A percentile compares a stretch with the other conserved stretches of the same genome.
phyloP scores from a whole-genome alignment of 1,139 yeast species.

The Kodamaea fungicola region DNA sequence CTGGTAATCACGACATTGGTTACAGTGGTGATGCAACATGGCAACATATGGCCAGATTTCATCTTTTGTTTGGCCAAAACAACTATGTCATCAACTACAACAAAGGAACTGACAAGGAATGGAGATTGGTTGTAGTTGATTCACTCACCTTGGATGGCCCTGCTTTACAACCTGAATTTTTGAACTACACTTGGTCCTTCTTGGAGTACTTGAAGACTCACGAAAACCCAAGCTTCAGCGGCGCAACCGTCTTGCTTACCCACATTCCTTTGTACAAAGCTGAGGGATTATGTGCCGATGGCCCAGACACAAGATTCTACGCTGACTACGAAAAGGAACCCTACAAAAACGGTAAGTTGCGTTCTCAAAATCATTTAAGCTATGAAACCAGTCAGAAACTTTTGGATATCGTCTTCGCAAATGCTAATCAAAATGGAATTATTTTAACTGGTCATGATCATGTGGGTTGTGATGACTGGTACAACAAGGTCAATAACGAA shows the following conservation, averaged over 20 bases:
- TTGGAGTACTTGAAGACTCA: slow-evolving; percentile 51
- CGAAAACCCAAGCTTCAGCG: slow-evolving; percentile 51
- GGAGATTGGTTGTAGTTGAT: slow-evolving; percentile 84
- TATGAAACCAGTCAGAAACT: slow-evolving; percentile 63
- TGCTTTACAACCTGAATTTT: slow-evolving; percentile 68
- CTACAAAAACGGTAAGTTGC: slow-evolving; percentile 63
- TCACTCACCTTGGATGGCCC: slow-evolving; percentile 89
- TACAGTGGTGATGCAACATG: slow-evolving; percentile 92
- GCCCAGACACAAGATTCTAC: slow-evolving; percentile 64
- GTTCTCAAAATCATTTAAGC: slow-evolving; percentile 86
- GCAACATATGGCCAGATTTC: slow-evolving; percentile 83
- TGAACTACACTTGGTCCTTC: slow-evolving; percentile 69
- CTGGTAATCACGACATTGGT: slow-evolving; percentile 96
- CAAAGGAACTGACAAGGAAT: slow-evolving; percentile 58
- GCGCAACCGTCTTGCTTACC: slow-evolving; percentile 78
- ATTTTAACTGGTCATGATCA: slow-evolving; percentile 95
- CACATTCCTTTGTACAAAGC: slow-evolving; percentile 87
- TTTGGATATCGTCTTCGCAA: slow-evolving; percentile 64
- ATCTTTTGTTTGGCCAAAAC: slow-evolving; percentile 71
- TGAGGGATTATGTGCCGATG: slow-evolving; percentile 81
- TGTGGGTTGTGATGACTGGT: slow-evolving; percentile 81
- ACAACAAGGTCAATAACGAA: slow-evolving; percentile 40
- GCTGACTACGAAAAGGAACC: slow-evolving; percentile 60
- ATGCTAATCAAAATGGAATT: slow-evolving; percentile 62
- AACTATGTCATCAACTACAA: slow-evolving; percentile 77